Base-by-base conservation (phyloP, 2,329 filamentous ascomycete species). In the Byssoonygena ceratinophila region DNA sequence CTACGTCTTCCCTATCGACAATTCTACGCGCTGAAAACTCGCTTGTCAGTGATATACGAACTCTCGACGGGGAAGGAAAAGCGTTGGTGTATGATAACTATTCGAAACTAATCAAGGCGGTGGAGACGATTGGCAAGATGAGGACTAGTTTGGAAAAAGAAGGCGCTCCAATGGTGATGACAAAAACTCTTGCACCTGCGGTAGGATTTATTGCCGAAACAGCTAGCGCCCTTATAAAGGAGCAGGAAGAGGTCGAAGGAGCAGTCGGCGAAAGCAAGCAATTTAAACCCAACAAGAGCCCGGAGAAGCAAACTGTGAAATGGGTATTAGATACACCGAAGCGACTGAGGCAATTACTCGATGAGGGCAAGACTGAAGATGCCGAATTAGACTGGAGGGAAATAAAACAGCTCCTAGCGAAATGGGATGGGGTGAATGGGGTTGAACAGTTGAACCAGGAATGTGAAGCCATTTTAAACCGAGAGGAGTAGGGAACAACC, bases 1-100 rank as follows among this genome's bases (percentile, higher is more conserved):
- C 66, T 22, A 68, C 65, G 0, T 72, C 70, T 3, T 68, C 67
- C 1, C 61, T 73, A 5, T 64, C 68, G 2, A 71, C 71, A 1
- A 68, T 74, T 20, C 59, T 74, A 7, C 71, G 70, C 43, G 70
- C 70, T 1, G 71, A 74, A 57, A 69, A 71, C 36, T 70, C 68
- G 6, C 63, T 74, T n/a, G 68, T 73, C 5, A 68, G 67, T 59
- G 91, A 97, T 71, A 91, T 95, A 45, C 75, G 89, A 34, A 90
- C 87, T 1, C 76, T 98, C 16, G 92, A 97, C 63, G 91, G 91
- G 22, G 92, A 98, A 76, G 85, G 92, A 68, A 98, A 98, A 71
- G 90, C 91, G 1, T 72, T 98, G 56, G 92, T 98, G 3, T 98
- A 98, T 68, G 91, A 98, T 67, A 98, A 98, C 66, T 98, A 97